Base-by-base conservation (phyloP, 2,329 filamentous ascomycete genomes). In the Blastomyces emzantsi region DNA sequence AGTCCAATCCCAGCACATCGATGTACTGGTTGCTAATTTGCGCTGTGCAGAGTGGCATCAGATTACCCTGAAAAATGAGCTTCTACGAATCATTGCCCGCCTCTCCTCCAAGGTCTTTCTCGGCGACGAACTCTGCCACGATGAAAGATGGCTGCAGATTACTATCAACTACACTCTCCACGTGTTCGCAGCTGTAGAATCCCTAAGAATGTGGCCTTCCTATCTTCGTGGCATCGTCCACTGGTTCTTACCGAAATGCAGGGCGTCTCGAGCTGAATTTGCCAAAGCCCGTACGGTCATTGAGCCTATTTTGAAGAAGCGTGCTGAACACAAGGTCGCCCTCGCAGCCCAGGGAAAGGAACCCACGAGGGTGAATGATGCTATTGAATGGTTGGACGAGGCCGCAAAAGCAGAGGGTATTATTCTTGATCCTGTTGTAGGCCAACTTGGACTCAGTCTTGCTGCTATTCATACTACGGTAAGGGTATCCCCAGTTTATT, bases 51-150 rank as follows among this genome's bases (percentile, higher is more conserved):
- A 85, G 65, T 85, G 83, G 83, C 83, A 80, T 0, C 70, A 81
- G 0, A 78, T 84, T 60, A 80, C 78, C 67, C 78, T 84, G 67
- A 81, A 83, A 47, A 78, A 79, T 0, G 80, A 84, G 63, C 74
- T 82, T 54, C 75, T 85, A 1, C 76, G 81, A 28, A 76, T 80
- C 3, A 75, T 86, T 13, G 80, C 83, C 7, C 79, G 82, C 1
- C 68, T 86, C 28, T 83, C 81, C 33, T 82, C 83, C 0, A 76
- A 79, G 25, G 77, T 81, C 4, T 85, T 85, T 66, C 78, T 85
- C 7, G 83, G 83, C 1, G 68, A 78, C 2, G 72, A 75, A 17
- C 74, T 85, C 63, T 82, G 79, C 67, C 81, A 82, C 22, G 74
- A 80, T 51, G 79, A 83, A 66, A 75, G 79, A 64, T 85, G 83